phyloP scores from a whole-genome alignment of 768 basidiomycete genomes.

The Leccinum ochraceum region DNA sequence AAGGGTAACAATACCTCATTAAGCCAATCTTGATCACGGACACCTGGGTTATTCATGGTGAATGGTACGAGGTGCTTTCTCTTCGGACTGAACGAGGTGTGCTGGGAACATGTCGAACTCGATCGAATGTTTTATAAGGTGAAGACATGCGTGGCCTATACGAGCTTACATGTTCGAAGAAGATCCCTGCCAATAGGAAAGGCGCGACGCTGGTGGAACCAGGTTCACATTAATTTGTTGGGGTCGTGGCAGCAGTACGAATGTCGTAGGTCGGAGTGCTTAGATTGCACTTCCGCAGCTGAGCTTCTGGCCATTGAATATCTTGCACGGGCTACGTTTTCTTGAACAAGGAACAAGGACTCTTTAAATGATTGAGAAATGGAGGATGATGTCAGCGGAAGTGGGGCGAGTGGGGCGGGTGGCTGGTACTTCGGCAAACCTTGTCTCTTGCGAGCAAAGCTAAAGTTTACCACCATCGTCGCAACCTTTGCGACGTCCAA shows the following conservation, averaged over 20 bases:
- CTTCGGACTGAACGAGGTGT: neutral
- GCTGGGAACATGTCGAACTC: neutral
- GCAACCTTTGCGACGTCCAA: too few species aligned
- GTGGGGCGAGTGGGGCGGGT: too few species aligned
- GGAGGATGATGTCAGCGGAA: too few species aligned
- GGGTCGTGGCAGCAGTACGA: neutral
- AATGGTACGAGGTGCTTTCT: neutral
- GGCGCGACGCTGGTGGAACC: neutral
- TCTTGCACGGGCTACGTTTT: too few species aligned
- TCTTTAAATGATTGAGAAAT: too few species aligned
- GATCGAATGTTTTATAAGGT: conserved; percentile 10
- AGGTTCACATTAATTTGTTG: neutral
- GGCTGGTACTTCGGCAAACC: too few species aligned
- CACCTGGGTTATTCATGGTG: neutral
- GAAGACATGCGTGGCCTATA: neutral
- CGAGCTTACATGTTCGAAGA: conserved; percentile 1
- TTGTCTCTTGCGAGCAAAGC: too few species aligned
- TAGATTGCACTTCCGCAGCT: too few species aligned
- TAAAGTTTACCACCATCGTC: too few species aligned
- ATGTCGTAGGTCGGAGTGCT: neutral
- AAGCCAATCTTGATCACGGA: conserved; percentile 1
- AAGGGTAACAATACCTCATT: neutral
- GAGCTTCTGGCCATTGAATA: too few species aligned
- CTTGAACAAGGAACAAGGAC: too few species aligned
- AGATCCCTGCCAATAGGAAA: neutral